Evolutionary conservation across 2,329 filamentous ascomycete species (phyloP), one percentile per base, ranked within the genome.

Genomic region (Cercospora citrullina): DNA sequence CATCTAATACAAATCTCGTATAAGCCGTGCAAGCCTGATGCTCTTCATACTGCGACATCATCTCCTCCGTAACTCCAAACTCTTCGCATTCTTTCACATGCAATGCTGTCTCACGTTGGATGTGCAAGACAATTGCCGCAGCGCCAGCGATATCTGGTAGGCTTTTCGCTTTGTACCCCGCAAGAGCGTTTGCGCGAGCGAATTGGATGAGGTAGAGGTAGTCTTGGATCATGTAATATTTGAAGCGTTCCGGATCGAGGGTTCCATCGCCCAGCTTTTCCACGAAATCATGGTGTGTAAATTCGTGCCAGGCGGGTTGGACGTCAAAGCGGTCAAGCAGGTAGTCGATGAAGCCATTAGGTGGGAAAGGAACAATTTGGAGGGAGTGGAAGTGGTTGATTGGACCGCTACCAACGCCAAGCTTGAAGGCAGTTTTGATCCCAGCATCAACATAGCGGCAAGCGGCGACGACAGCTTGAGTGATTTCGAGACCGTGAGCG

Each of bases 191-290:
- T 57, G 93, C 93, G 72, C 94, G 86, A 1, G 93, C 89, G 79
- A 97, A 98, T 75, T 97, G 94, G 58, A 91, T 86, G 53, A 97
- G 82, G 76, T 95, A 98, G 4, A 97, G 84, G 75, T 97, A 97
- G 75, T 98, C 94, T 75, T 98, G 94, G 9, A 95, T 86, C 65
- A 98, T 87, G 77, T 97, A 98, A 45, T 90, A 86, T 78, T 93
- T 95, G 83, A 97, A 98, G 0, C 89, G 90, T 53, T 91, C 87
- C 0, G 90, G 73, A 0, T 91, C 90, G 21, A 98, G 82, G 7
- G 87, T 90, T 0, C 93, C 93, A 67, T 90, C 84, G 0, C 91
- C 93, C 76, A 98, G 83, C 14, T 86, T 87, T 75, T 89, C 83
- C 51, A 96, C 91, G 75, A 98, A 98, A 0, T 90, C 87, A 76